Conservation (phyloP, 306 rosid species). For the Betula pendula region DNA sequence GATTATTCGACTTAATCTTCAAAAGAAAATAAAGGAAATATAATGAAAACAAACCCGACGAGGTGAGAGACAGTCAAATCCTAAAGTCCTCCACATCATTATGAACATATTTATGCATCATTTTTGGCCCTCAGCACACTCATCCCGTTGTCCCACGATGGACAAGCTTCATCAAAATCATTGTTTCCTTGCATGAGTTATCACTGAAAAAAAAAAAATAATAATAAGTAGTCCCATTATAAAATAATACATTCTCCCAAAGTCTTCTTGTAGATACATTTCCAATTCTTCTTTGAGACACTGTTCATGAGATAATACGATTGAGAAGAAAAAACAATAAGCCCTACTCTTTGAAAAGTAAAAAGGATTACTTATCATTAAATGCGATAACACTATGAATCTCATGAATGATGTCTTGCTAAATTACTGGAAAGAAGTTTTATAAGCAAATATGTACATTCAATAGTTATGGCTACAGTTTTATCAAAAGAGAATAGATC, state of each 20-base stretch:
- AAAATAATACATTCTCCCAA: neutral
- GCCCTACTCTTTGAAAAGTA: neutral
- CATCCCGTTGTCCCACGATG: slow-evolving; percentile 25
- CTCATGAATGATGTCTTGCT: neutral
- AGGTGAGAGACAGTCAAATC: slow-evolving; percentile 26
- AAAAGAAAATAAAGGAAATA: neutral
- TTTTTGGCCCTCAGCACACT: slow-evolving; percentile 13
- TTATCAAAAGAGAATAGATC: neutral
- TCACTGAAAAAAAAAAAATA: slow-evolving; percentile 1
- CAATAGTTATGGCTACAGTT: neutral
- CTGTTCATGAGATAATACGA: neutral
- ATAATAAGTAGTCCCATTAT: neutral
- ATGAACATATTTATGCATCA: slow-evolving; percentile 9
- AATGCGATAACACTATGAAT: neutral
- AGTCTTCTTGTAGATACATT: neutral
- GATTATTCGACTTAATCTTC: neutral
- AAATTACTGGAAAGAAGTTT: neutral
- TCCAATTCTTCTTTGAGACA: neutral
- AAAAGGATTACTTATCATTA: neutral
- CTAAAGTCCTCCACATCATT: slow-evolving; percentile 5
- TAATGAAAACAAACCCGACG: slow-evolving; percentile 22
- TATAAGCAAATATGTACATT: neutral
- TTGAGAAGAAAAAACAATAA: neutral
- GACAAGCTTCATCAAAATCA: slow-evolving; percentile 19
- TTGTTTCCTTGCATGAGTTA: slow-evolving; percentile 10